Conservation (phyloP, 306 rosid genomes). For the Dalbergia cultrata region DNA sequence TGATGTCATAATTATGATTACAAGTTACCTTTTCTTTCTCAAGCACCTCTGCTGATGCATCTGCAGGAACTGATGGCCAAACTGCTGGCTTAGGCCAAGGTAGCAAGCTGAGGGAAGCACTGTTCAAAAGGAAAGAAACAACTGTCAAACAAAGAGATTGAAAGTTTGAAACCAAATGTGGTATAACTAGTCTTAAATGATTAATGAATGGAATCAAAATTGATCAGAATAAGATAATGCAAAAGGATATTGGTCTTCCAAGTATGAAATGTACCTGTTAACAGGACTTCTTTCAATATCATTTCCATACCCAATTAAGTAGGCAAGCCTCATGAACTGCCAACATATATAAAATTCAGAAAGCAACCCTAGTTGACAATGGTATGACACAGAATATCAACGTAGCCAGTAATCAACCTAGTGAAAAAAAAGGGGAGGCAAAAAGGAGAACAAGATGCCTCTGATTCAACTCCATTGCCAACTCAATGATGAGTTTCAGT, state of each 20-base stretch:
- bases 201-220: conserved; percentile 23
- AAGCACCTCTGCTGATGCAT: conserved; percentile 85
- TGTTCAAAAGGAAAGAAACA: conserved; percentile 54
- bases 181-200: conserved; percentile 28
- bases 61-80: conserved; percentile 94
- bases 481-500: conserved; percentile 17
- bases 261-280: conserved; percentile 73
- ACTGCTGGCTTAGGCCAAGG: conserved; percentile 98
- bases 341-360: conserved; percentile 55
- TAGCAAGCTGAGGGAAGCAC: conserved; percentile 96
- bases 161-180: conserved; percentile 28
- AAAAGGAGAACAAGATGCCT: conserved; percentile 18
- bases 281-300: conserved; percentile 95
- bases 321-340: conserved; percentile 99
- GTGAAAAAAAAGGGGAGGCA: conserved; percentile 23
- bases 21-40: conserved; percentile 87
- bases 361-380: conserved; percentile 36
- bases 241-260: conserved; percentile 22
- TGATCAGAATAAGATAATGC: conserved; percentile 40
- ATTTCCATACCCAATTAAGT: conserved; percentile 88
- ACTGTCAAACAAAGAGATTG: conserved; percentile 18
- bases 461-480: conserved; percentile 42
- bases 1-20: conserved; percentile 23
- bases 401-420: conserved; percentile 23
- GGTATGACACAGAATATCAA: conserved; percentile 33